phyloP scores from a whole-genome alignment of 2,329 filamentous ascomycete species.

The Podosphaera xanthii region DNA sequence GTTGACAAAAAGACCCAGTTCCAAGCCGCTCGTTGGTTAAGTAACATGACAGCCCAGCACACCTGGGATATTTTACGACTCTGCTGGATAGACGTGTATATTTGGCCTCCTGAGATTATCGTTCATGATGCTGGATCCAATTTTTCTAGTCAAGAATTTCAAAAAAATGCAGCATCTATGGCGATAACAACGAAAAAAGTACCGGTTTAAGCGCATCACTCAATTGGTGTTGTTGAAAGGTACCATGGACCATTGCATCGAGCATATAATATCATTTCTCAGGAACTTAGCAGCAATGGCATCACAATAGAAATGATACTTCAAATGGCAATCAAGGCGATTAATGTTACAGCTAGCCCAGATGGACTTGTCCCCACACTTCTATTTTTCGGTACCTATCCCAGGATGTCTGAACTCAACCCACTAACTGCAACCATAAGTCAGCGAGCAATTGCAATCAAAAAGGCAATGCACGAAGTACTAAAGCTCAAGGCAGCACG shows the following conservation, averaged over 20 bases:
- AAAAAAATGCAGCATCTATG: neutral
- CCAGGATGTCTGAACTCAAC: no score
- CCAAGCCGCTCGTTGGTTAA: neutral
- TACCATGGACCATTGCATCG: neutral
- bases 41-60: neutral
- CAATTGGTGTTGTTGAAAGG: neutral
- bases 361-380: no score
- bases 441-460: no score
- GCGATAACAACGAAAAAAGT: neutral
- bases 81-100: neutral
- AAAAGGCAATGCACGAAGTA: no score
- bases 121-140: neutral
- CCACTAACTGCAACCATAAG: no score
- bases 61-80: neutral
- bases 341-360: no score
- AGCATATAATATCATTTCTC: neutral
- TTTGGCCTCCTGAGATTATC: no score
- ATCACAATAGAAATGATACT: no score
- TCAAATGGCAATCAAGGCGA: no score
- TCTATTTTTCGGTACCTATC: no score
- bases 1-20: constrained; percentile 1
- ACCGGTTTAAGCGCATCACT: neutral
- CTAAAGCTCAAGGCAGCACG: no score
- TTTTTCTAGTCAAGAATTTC: constrained; percentile 3
- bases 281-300: no score